Evolutionary conservation across 1,139 yeast genomes (phyloP).

Genomic region (Candida albicans): DNA sequence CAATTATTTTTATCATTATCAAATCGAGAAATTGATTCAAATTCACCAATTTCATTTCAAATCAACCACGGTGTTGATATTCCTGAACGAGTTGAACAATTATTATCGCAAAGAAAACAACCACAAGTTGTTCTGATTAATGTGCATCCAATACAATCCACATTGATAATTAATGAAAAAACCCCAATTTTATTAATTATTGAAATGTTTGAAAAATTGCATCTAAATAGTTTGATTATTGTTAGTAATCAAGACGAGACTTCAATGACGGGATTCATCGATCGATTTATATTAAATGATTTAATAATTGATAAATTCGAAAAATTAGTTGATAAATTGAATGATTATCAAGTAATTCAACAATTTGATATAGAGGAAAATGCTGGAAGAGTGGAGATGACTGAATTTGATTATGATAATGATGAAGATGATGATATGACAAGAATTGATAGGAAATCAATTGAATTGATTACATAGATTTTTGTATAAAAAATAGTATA

Average conservation of each 20-base stretch:
- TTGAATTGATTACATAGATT: conserved; percentile 30
- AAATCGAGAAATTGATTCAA: conserved; percentile 11
- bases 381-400: neutral
- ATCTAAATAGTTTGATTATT: conserved; percentile 37
- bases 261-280: conserved; percentile 41
- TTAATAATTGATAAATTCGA: conserved; percentile 32
- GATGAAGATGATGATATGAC: conserved; percentile 9
- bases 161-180: conserved; percentile 29
- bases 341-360: conserved; percentile 10
- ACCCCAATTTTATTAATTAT: conserved; percentile 38
- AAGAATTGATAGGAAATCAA: conserved; percentile 22
- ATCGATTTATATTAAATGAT: conserved; percentile 36
- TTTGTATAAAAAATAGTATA: neutral
- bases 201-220: conserved; percentile 43
- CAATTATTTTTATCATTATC: conserved; percentile 21
- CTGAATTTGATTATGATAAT: conserved; percentile 8
- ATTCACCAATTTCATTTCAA: conserved; percentile 21
- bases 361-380: conserved; percentile 20
- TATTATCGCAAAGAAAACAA: conserved; percentile 24
- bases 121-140: conserved; percentile 16
- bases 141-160: conserved; percentile 21
- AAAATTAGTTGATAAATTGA: conserved; percentile 19
- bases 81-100: conserved; percentile 22
- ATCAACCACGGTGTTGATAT: conserved; percentile 20
- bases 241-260: conserved; percentile 18